phyloP scores from a whole-genome alignment of 2,329 filamentous ascomycete species.

The Pestalotiopsis sp. region DNA sequence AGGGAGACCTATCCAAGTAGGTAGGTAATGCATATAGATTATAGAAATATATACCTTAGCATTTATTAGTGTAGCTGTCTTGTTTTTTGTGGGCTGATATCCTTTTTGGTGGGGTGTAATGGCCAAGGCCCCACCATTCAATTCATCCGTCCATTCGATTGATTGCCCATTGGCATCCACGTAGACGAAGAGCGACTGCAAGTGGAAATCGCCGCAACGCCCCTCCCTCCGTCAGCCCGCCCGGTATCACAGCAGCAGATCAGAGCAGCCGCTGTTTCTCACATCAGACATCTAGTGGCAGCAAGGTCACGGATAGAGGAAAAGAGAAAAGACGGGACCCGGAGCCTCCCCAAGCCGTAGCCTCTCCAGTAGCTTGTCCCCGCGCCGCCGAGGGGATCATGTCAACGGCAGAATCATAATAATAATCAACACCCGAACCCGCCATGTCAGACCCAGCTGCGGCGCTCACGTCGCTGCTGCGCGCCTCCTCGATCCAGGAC shows the following conservation, averaged over 20 bases:
- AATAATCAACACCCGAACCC: not conserved
- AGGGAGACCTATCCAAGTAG: too few species aligned
- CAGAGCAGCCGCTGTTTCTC: too few species aligned
- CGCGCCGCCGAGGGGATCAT: not conserved
- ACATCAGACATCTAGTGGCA: too few species aligned
- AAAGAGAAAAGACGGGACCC: too few species aligned
- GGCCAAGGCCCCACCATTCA: not conserved
- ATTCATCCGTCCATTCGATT: not conserved
- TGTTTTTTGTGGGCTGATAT: slow-evolving; percentile 2
- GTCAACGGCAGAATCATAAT: not conserved
- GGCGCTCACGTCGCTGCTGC: slow-evolving; percentile 56
- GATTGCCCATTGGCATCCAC: not conserved
- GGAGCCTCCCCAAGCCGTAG: too few species aligned
- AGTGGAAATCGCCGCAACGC: not conserved
- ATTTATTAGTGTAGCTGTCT: not conserved
- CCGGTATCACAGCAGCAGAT: not conserved
- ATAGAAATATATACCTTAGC: too few species aligned
- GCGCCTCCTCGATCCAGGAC: slow-evolving; percentile 62
- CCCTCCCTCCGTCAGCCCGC: not conserved
- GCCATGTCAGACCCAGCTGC: slow-evolving; percentile 47
- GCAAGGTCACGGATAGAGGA: too few species aligned
- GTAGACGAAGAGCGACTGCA: not conserved
- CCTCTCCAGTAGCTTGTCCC: not conserved
- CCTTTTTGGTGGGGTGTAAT: slow-evolving; percentile 7
- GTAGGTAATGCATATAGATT: too few species aligned